These are phyloP conservation scores for Plasmodium knowlesi DNA, from an alignment of 169 alveolate species.

Conservation along the genomic window DNA sequence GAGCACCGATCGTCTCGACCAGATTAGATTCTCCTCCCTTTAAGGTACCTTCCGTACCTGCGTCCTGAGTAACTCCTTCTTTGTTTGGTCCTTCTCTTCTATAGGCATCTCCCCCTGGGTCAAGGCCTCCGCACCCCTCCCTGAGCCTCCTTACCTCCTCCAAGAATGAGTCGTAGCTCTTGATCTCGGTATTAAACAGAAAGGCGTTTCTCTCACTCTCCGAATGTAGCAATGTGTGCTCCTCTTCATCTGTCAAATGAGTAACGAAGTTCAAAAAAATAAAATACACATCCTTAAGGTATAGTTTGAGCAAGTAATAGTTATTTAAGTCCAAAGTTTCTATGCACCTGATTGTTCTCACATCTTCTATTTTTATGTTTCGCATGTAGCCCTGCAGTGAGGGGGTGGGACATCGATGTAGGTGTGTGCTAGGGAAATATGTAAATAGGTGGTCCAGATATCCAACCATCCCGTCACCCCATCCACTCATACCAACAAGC, in stretches of 20 bases:
- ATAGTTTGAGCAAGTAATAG: conserved; percentile 22
- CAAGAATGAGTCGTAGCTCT: background rate
- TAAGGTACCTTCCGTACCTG: background rate
- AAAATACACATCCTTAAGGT: conserved; percentile 29
- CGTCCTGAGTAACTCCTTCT: background rate
- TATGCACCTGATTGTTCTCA: background rate
- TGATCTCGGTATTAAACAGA: conserved; percentile 36
- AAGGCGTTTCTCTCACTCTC: conserved; percentile 16
- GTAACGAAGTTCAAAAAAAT: conserved; percentile 24
- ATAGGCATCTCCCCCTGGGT: no score
- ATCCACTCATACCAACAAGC: background rate
- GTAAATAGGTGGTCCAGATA: background rate
- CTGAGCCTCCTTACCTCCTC: background rate
- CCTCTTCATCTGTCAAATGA: conserved; percentile 4
- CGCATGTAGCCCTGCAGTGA: conserved; percentile 31
- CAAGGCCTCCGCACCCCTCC: no score
- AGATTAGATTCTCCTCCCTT: background rate
- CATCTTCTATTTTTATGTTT: conserved; percentile 40
- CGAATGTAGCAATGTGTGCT: background rate
- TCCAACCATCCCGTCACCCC: no score
- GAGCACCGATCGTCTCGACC: background rate
- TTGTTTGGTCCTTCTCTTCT: background rate
- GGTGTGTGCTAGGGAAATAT: no score
- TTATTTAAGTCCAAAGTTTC: conserved; percentile 24
- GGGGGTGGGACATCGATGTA: background rate